Conservation (phyloP, 768 basidiomycete genomes). For the Hypholoma sublateritium region DNA sequence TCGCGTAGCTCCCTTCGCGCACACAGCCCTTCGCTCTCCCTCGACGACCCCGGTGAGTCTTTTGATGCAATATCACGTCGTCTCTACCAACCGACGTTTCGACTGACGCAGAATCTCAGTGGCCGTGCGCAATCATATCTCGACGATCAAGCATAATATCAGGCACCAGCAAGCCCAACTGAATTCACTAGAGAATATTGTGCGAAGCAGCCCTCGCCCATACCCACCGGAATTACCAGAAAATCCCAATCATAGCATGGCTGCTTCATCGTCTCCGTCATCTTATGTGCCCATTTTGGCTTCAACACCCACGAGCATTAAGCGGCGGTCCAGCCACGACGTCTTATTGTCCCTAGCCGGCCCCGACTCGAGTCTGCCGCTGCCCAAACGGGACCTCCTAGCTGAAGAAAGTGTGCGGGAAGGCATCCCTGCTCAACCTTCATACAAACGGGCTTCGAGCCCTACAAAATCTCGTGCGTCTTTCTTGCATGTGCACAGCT, state of each 20-base stretch:
- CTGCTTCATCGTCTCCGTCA: constrained; percentile 30
- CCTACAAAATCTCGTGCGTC: constrained; percentile 81
- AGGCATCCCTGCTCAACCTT: constrained; percentile 55
- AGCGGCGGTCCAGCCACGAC: constrained; percentile 71
- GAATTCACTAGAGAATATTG: constrained; percentile 63
- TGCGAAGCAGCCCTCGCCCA: constrained; percentile 68
- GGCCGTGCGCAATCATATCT: constrained; percentile 76
- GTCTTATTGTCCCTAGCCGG: constrained; percentile 69
- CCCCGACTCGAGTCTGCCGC: constrained; percentile 71
- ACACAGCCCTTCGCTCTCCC: constrained; percentile 53
- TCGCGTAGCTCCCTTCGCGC: constrained; percentile 45
- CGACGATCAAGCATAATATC: constrained; percentile 78
- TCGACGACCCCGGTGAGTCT: constrained; percentile 67
- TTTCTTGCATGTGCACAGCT: constrained; percentile 4
- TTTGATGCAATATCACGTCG: background rate
- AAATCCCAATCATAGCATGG: constrained; percentile 31
- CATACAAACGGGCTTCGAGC: constrained; percentile 58
- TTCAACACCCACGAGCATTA: constrained; percentile 45
- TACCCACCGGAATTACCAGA: constrained; percentile 39
- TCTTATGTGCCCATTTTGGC: constrained; percentile 24
- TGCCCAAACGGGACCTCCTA: constrained; percentile 56
- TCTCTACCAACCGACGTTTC: constrained; percentile 1
- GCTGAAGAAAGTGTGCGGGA: constrained; percentile 60
- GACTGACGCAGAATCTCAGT: constrained; percentile 40
- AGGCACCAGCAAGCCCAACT: constrained; percentile 83